Percentiles rank a stretch among this genome's conserved stretches.
Conservation (phyloP, 1,284 basidiomycete species). For the Fomitiporia mediterranea region DNA sequence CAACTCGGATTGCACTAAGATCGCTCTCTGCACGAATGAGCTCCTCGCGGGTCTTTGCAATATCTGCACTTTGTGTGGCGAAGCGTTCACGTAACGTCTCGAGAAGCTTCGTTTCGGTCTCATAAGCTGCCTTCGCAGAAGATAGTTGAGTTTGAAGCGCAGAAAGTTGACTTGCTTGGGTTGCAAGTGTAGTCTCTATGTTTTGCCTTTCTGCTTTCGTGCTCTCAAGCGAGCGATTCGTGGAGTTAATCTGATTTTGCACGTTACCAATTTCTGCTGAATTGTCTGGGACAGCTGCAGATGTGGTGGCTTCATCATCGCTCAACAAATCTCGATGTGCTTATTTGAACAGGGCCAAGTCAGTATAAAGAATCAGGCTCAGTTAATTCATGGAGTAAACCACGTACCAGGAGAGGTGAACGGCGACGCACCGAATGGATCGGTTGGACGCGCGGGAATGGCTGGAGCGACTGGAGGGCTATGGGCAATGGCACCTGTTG, state of each 20-base stretch:
- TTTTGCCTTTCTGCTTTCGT: slow-evolving; percentile 54
- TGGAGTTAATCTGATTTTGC: slow-evolving; percentile 82
- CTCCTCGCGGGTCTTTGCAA: slow-evolving; percentile 75
- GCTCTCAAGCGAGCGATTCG: slow-evolving; percentile 61
- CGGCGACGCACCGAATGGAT: slow-evolving; percentile 40
- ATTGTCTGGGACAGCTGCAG: slow-evolving; percentile 51
- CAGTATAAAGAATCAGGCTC: not conserved
- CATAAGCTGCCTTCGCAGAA: slow-evolving; percentile 75
- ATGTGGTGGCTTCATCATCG: slow-evolving; percentile 57
- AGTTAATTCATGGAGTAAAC: not conserved
- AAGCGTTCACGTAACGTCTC: slow-evolving; percentile 71
- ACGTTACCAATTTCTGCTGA: slow-evolving; percentile 83
- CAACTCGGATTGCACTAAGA: slow-evolving; percentile 81
- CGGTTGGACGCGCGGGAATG: slow-evolving; percentile 28
- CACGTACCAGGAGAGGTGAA: slow-evolving; percentile 26
- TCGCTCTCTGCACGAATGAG: slow-evolving; percentile 91
- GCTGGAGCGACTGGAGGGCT: slow-evolving; percentile 21
- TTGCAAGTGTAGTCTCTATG: slow-evolving; percentile 53
- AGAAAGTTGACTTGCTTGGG: slow-evolving; percentile 66
- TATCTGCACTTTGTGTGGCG: slow-evolving; percentile 66
- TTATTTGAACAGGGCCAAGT: slow-evolving; percentile 22
- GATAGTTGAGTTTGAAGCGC: slow-evolving; percentile 72
- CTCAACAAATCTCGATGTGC: slow-evolving; percentile 56
- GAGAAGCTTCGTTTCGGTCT: slow-evolving; percentile 78
- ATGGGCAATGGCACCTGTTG: slow-evolving; percentile 24